phyloP scores from a whole-genome alignment of 225 moss, liverwort and hornwort species.

The Lunularia cruciata region DNA sequence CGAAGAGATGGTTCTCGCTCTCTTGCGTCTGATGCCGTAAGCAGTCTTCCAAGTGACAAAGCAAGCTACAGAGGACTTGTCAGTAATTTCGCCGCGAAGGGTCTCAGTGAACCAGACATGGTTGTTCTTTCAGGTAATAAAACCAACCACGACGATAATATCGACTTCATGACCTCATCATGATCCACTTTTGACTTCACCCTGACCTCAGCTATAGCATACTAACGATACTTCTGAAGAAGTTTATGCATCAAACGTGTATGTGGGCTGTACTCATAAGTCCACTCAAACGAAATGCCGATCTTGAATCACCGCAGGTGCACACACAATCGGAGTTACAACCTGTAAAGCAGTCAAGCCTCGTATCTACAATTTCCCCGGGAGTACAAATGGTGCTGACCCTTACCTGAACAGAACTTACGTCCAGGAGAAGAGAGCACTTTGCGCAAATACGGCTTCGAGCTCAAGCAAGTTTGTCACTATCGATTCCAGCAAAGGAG shows the following conservation, averaged over 20 bases:
- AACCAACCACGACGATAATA: too few species aligned
- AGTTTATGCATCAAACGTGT: too few species aligned
- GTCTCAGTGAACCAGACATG: constrained; percentile 33
- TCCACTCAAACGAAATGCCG: too few species aligned
- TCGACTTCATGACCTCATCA: too few species aligned
- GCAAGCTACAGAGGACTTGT: background rate
- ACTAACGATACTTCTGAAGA: too few species aligned
- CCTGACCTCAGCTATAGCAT: too few species aligned
- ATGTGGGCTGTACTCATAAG: too few species aligned
- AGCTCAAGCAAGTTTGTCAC: background rate
- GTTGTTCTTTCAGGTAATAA: constrained; percentile 36
- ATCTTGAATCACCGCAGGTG: constrained; percentile 35
- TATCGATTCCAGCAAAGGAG: constrained; percentile 2
- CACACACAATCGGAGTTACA: constrained; percentile 56
- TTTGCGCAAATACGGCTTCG: constrained; percentile 35
- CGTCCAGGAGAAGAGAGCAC: constrained; percentile 29
- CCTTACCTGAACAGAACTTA: constrained; percentile 38
- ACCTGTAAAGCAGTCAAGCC: constrained; percentile 40
- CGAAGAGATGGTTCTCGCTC: constrained; percentile 32
- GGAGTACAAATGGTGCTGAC: constrained; percentile 27
- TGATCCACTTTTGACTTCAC: too few species aligned
- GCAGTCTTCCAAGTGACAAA: background rate
- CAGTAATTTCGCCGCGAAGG: constrained; percentile 19
- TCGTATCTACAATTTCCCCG: constrained; percentile 46
- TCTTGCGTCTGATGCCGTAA: background rate